Percentiles rank a stretch among this genome's conserved stretches.
phyloP scores from a whole-genome alignment of 768 basidiomycete species.

The Rickenella mellea region DNA sequence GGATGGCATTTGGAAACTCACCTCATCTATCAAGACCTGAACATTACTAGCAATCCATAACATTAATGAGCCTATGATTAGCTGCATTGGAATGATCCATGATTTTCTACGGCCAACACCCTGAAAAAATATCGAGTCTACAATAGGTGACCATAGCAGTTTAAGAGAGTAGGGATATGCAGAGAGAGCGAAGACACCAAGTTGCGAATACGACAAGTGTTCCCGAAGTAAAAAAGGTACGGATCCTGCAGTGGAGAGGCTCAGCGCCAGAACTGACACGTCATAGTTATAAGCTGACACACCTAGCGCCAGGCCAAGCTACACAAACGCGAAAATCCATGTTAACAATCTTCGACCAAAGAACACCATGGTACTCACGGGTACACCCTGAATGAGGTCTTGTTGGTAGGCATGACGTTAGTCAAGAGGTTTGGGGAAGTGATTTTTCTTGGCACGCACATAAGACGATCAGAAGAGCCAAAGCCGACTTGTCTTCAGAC shows the following conservation, averaged over 20 bases:
- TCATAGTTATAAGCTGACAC: conserved; percentile 10
- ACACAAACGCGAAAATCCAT: conserved; percentile 1
- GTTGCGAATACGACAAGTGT: conserved; percentile 92
- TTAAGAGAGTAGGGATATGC: conserved; percentile 96
- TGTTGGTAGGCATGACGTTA: neutral
- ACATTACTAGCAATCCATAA: conserved; percentile 67
- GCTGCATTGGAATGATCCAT: conserved; percentile 98
- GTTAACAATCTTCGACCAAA: conserved; percentile 2
- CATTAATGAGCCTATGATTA: conserved; percentile 80
- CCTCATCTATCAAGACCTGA: conserved; percentile 69
- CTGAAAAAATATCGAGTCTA: conserved; percentile 80
- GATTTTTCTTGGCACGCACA: conserved; percentile 44
- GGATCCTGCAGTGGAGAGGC: conserved; percentile 48
- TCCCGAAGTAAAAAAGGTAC: conserved; percentile 94
- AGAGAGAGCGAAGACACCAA: conserved; percentile 87
- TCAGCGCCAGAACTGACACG: conserved; percentile 3
- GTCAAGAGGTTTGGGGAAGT: conserved; percentile 1
- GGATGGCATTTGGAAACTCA: conserved; percentile 24
- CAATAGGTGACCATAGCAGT: conserved; percentile 93
- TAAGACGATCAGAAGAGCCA: conserved; percentile 76
- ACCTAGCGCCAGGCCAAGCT: conserved; percentile 89
- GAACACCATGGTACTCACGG: conserved; percentile 48
- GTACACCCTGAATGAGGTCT: conserved; percentile 71
- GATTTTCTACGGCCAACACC: conserved; percentile 91
- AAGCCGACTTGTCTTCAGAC: conserved; percentile 71